phyloP scores from a whole-genome alignment of 345 rosid genomes.

The Populus tremula region DNA sequence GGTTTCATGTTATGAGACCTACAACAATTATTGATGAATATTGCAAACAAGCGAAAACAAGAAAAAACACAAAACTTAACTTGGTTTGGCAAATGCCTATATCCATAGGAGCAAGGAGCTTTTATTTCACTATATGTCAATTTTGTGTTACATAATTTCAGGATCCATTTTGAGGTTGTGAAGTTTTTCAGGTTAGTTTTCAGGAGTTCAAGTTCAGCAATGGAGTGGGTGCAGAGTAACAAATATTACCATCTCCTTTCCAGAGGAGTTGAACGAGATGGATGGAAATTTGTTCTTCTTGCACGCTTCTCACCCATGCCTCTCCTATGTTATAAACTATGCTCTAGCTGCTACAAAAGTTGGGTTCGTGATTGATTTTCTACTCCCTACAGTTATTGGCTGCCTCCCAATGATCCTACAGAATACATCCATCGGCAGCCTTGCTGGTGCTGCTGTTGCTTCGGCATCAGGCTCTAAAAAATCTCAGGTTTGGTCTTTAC shows the following conservation, averaged over 20 bases:
- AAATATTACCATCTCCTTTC: conserved; percentile 72
- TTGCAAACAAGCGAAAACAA: too few species aligned
- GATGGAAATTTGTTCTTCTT: conserved; percentile 93
- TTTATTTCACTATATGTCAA: too few species aligned
- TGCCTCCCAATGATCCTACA: conserved; percentile 92
- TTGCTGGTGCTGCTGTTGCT: conserved; percentile 88
- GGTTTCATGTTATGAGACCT: too few species aligned
- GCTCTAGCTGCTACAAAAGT: conserved; percentile 85
- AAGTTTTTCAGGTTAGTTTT: conserved; percentile 59
- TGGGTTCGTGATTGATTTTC: conserved; percentile 73
- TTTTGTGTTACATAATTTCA: not conserved
- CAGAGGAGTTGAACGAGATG: conserved; percentile 81
- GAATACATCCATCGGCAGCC: conserved; percentile 92
- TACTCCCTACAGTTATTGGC: conserved; percentile 77
- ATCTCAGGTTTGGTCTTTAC: conserved; percentile 63
- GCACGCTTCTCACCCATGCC: conserved; percentile 96
- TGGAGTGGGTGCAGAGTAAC: conserved; percentile 64
- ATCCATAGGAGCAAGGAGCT: too few species aligned
- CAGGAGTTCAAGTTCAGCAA: conserved; percentile 60
- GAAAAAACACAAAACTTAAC: too few species aligned
- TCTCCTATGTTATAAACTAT: conserved; percentile 79
- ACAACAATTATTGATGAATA: too few species aligned
- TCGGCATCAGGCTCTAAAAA: conserved; percentile 60
- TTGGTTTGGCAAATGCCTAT: too few species aligned
- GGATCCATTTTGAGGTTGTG: conserved; percentile 7